These are phyloP conservation scores for Aspergillus ostianus DNA, from an alignment of 495 filamentous ascomycete genomes.

Conservation along the genomic window DNA sequence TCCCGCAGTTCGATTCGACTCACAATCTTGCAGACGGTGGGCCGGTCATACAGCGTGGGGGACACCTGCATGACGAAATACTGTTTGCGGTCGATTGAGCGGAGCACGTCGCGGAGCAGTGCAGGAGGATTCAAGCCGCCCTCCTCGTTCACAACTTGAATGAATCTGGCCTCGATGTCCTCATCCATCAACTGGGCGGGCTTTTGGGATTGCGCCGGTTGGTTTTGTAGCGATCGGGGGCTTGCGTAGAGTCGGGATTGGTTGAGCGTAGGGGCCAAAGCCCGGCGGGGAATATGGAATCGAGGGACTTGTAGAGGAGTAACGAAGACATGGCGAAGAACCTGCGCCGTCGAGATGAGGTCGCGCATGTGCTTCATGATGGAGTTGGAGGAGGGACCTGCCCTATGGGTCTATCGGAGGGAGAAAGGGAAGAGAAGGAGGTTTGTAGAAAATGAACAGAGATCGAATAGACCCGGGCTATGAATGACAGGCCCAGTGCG, in stretches of 20 bases:
- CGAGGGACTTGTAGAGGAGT: constrained; percentile 22
- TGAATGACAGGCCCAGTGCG: too few relatives aligned
- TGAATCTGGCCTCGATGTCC: constrained; percentile 49
- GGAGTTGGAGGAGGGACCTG: background rate
- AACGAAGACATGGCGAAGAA: constrained; percentile 37
- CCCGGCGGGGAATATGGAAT: constrained; percentile 16
- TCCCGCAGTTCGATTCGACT: constrained; percentile 46
- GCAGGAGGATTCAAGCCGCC: constrained; percentile 47
- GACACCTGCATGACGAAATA: constrained; percentile 61
- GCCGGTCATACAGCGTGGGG: constrained; percentile 22
- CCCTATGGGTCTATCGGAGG: background rate
- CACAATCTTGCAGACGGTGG: constrained; percentile 66
- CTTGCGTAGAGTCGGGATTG: background rate
- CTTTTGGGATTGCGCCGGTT: constrained; percentile 8
- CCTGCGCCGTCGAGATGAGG: constrained; percentile 38
- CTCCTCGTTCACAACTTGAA: constrained; percentile 55
- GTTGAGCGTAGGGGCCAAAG: constrained; percentile 5
- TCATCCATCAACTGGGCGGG: constrained; percentile 41
- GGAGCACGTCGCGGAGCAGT: constrained; percentile 43
- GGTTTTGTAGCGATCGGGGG: background rate
- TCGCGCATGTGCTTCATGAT: constrained; percentile 42
- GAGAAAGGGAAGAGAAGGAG: background rate
- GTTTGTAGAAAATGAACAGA: background rate
- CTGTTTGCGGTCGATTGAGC: constrained; percentile 42
- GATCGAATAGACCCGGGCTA: background rate